Conservation (phyloP, 768 basidiomycete genomes). For the Daedaleopsis sinensis region DNA sequence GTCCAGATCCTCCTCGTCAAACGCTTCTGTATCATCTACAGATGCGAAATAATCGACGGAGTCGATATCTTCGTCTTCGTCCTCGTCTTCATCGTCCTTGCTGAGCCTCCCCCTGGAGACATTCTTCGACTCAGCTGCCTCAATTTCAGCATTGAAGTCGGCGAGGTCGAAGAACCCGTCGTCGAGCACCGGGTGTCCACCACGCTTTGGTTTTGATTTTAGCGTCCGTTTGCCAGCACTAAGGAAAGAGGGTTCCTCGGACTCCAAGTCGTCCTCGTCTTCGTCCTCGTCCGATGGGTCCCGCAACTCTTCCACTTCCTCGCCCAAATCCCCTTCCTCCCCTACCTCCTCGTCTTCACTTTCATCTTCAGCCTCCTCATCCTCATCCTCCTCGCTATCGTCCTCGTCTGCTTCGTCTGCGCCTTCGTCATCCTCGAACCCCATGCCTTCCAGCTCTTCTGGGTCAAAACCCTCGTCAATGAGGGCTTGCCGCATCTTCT, state of each 20-base stretch:
- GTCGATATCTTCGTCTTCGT: constrained; percentile 51
- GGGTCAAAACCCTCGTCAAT: constrained; percentile 36
- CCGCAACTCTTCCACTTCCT: constrained; percentile 32
- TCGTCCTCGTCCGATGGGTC: constrained; percentile 35
- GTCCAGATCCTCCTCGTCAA: constrained; percentile 50
- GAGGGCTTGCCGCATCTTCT: constrained; percentile 25
- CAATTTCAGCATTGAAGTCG: constrained; percentile 85
- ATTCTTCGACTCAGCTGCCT: constrained; percentile 69
- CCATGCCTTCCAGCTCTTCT: constrained; percentile 33
- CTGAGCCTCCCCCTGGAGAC: constrained; percentile 64
- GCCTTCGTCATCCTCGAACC: constrained; percentile 33
- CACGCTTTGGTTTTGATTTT: constrained; percentile 27
- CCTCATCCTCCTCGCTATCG: constrained; percentile 26
- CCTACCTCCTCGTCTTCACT: constrained; percentile 35
- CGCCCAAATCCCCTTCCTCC: constrained; percentile 34
- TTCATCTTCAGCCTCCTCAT: constrained; percentile 28
- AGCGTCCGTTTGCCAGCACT: constrained; percentile 25
- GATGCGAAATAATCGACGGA: constrained; percentile 69
- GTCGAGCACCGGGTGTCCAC: constrained; percentile 60
- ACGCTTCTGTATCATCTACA: constrained; percentile 45
- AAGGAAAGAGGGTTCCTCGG: constrained; percentile 30
- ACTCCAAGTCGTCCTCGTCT: constrained; percentile 25
- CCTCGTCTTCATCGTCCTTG: constrained; percentile 51
- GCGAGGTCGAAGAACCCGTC: constrained; percentile 91
- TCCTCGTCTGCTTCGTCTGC: constrained; percentile 37